Conservation (phyloP, 192 early-diverging fungal species). For the Nowakowskiella sp. region DNA sequence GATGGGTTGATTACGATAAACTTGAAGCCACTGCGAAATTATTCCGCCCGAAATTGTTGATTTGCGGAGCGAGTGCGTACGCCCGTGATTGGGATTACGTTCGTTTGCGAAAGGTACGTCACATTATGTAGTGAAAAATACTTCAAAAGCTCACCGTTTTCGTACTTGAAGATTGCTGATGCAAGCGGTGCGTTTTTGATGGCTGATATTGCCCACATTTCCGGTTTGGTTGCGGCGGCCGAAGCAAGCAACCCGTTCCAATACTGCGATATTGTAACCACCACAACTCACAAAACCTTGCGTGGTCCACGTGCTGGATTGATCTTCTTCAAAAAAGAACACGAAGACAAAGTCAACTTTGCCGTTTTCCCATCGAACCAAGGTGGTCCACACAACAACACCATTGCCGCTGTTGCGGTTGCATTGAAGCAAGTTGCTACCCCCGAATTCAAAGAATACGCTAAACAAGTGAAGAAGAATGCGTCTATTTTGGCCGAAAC, state of each 20-base stretch:
- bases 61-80: conserved; percentile 98
- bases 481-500: conserved; percentile 73
- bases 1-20: conserved; percentile 88
- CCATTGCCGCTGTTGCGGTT: conserved; percentile 96
- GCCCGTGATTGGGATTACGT: conserved; percentile 98
- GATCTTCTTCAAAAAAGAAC: conserved; percentile 94
- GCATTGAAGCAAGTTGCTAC: conserved; percentile 93
- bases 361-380: conserved; percentile 99
- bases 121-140: background rate
- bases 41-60: conserved; percentile 96
- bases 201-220: conserved; percentile 99
- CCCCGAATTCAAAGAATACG: conserved; percentile 90
- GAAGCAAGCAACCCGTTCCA: conserved; percentile 93
- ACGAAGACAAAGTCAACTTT: conserved; percentile 94
- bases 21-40: conserved; percentile 88
- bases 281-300: conserved; percentile 99
- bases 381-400: conserved; percentile 99
- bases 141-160: conserved; percentile 3
- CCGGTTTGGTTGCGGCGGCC: conserved; percentile 84
- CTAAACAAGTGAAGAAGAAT: conserved; percentile 94
- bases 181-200: conserved; percentile 92
- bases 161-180: conserved; percentile 69
- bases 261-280: conserved; percentile 98
- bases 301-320: conserved; percentile 98
- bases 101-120: conserved; percentile 68